phyloP scores from a whole-genome alignment of 1,139 yeast genomes.

The Taiozyma sp. region DNA sequence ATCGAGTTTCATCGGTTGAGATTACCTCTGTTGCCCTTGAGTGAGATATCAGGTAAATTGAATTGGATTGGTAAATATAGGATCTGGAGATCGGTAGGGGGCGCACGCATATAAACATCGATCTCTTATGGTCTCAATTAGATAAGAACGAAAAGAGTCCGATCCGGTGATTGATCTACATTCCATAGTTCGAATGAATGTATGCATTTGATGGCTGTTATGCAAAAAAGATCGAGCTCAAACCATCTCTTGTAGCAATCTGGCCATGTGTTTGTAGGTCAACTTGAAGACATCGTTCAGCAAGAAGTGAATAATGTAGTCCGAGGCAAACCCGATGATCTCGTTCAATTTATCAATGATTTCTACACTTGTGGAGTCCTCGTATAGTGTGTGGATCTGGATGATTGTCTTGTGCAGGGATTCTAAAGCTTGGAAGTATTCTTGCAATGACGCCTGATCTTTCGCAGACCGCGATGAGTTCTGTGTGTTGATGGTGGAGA shows the following conservation, averaged over 20 bases:
- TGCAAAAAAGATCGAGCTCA: background rate
- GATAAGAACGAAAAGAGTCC: background rate
- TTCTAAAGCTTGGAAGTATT: conserved; percentile 8
- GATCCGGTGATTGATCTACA: background rate
- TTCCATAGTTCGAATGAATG: background rate
- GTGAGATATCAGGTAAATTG: background rate
- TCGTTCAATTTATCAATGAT: conserved; percentile 1
- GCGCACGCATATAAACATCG: background rate
- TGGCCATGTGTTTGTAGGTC: conserved; percentile 2
- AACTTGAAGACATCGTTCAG: conserved; percentile 4
- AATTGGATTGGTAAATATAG: background rate
- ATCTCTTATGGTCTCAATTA: no score
- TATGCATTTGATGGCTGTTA: background rate
- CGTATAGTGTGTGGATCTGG: conserved; percentile 3
- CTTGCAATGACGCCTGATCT: conserved; percentile 10
- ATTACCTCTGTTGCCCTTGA: background rate
- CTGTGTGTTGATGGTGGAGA: conserved; percentile 2
- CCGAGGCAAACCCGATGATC: conserved; percentile 6
- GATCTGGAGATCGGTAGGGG: background rate
- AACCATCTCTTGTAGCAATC: background rate
- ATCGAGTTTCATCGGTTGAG: background rate
- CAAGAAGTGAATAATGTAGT: conserved; percentile 8
- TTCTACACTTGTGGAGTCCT: conserved; percentile 1
- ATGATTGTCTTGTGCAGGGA: conserved; percentile 5
- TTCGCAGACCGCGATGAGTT: conserved; percentile 8